Base-by-base conservation (phyloP, 2,329 filamentous ascomycete genomes). In the Dothiorella sarmentorum region DNA sequence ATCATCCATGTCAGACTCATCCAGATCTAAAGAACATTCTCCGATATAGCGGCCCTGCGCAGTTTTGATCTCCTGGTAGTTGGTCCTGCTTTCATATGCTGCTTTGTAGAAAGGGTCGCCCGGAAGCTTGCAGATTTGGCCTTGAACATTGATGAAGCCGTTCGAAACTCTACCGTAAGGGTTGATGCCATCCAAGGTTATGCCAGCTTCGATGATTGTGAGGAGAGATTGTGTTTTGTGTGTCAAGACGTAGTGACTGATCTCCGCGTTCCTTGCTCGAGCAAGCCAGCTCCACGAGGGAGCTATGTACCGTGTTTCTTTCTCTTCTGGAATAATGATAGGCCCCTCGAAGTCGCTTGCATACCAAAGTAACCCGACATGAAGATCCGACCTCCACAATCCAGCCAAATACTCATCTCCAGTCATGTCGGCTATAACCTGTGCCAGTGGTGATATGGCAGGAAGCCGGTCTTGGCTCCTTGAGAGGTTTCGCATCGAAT, bases 281-380 rank as follows among this genome's bases (percentile, higher is more conserved):
- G 31, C 31, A 35, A 52, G 47, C 47, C 47, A 52, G 31, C 47
- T 52, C 47, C 47, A 37, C 11, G 47, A 52, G 2, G 31, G 31
- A 24, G 47, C 47, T 22, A 52, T 26, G 31, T 52, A 52, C 3
- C n/a, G 15, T 4, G 9, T 11, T 26, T 13, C 18, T 24, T n/a
- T n/a, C 5, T 11, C n/a, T 22, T 17, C 18, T 7, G 31, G 22
- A 45, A 7, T 18, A 17, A 51, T n/a, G 18, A 52, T 0, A n/a
- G 20, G 18, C 4, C 18, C 17, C 1, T 22, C 31, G 9, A 26
- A 11, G 3, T 5, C n/a, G 15, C 2, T 13, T 5, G 47, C 47
- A n/a, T 26, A 7, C 47, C 31, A 52, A 7, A 52, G 33, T 2
- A 52, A 5, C 5, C 47, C 47, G 9, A n/a, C 2, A 1, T 24